Evolutionary conservation across 768 basidiomycete genomes (phyloP), one percentile per base, ranked within the genome.

Genomic region (Russula virescens): DNA sequence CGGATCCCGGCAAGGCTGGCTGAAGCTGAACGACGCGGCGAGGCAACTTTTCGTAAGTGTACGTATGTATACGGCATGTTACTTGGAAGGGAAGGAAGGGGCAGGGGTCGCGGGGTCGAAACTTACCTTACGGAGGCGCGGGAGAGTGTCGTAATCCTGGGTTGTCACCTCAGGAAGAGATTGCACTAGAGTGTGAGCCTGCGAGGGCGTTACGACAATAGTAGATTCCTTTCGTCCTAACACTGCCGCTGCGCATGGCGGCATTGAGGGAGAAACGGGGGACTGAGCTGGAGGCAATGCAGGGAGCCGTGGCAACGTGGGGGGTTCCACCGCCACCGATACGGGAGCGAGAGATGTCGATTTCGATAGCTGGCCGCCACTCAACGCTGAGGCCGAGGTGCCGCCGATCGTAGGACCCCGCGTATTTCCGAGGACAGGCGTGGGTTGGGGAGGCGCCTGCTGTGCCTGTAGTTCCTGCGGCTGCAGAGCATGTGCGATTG

Each of bases 41-140:
- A 54, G 40, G 31, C 11, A 6, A 19, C 19, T 31, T 51, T 46
- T 38, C 61, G 50, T 62, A 58, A 63, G 23, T 26, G 45, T n/a
- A 16, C 23, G 31, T 3, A 25, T 43, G 42, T 19, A 43, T 53
- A 58, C 45, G 56, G 56, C 56, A 53, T 53, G 3, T 19, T 14
- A 31, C 31, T 50, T 9, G 31, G 14, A 28, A 43, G 21, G 25
- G 31, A 28, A 40, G 25, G 31, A 28, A 40, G 50, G 55, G 26
- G 40, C 11, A 55, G 34, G 26, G 46, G 26, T 31, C 31, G 6
- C 7, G 6, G 35, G 58, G n/a, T n/a, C n/a, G 40, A 6, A 3
- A 28, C 63, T 60, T 43, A 64, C 63, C 52, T 60, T 64, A 50
- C 58, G 63, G 47, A 60, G 58, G 23, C 63, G 63, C 53, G 63